phyloP scores from a whole-genome alignment of 495 filamentous ascomycete species.

The Hyaloscypha finlandica region DNA sequence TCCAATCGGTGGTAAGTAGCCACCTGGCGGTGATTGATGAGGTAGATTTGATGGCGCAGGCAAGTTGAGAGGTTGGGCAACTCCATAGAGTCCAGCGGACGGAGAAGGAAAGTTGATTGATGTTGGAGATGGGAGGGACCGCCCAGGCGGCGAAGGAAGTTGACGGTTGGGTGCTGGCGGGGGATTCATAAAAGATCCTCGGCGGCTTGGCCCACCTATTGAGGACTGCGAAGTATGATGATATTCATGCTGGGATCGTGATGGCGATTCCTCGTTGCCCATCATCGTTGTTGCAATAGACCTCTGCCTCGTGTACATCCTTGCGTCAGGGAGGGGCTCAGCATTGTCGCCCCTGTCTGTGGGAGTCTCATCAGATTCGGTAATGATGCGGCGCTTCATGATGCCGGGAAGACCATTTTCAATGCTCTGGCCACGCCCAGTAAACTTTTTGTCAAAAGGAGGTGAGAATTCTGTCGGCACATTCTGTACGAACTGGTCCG shows the following conservation, averaged over 20 bases:
- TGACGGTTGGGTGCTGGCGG: slow-evolving; percentile 31
- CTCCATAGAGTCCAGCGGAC: slow-evolving; percentile 22
- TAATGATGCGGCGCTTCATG: slow-evolving; percentile 28
- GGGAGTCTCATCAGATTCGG: slow-evolving; percentile 8
- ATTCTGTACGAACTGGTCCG: slow-evolving; percentile 27
- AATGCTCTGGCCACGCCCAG: slow-evolving; percentile 6
- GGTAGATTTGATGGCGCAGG: slow-evolving; percentile 18
- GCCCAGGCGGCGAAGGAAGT: slow-evolving; percentile 29
- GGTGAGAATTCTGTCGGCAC: slow-evolving; percentile 10
- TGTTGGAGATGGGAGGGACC: slow-evolving; percentile 28
- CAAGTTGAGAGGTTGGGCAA: slow-evolving; percentile 18
- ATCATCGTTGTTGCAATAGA: slow-evolving; percentile 6
- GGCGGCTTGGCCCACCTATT: slow-evolving; percentile 15
- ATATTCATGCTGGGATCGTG: slow-evolving; percentile 24
- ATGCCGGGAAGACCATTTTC: slow-evolving; percentile 22
- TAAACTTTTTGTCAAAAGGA: slow-evolving; percentile 12
- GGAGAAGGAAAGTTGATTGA: slow-evolving; percentile 30
- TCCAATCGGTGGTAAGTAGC: slow-evolving; percentile 28
- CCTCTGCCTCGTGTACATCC: slow-evolving; percentile 22
- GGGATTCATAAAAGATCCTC: slow-evolving; percentile 31
- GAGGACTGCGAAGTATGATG: slow-evolving; percentile 13
- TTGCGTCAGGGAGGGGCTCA: slow-evolving; percentile 21
- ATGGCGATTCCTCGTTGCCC: slow-evolving; percentile 15
- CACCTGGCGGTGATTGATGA: slow-evolving; percentile 9
- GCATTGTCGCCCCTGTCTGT: slow-evolving; percentile 8